Base-by-base conservation (phyloP, 1,139 yeast genomes). In the Saccharomyces hybrid region DNA sequence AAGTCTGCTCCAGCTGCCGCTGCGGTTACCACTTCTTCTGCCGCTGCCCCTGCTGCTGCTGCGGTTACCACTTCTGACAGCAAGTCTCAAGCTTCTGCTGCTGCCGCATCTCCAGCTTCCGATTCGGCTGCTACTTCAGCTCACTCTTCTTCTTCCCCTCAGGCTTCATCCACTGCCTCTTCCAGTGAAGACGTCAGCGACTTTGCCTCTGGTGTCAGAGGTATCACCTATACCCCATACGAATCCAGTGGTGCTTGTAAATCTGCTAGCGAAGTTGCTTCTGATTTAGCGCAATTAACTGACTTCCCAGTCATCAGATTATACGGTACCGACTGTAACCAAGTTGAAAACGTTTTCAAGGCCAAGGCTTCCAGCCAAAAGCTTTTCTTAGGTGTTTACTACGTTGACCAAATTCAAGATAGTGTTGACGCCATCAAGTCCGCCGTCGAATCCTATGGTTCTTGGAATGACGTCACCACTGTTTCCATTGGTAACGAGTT, bases 181-280 rank as follows among this genome's bases (percentile, higher is more conserved):
- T 55, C 72, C 47, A 38, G 74, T 34, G 34, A 60, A 38, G 58
- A 63, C 34, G 55, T 66, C 54, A 52, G 65, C 42, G 58, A 64
- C 55, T 58, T 70, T 57, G 65, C 74, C 53, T 67, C 73, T 29
- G 69, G 73, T 54, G 75, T 81, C 56, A 75, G 75, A 67, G 95
- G 95, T 79, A 76, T 88, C 65, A 82, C 93, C 62, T 88, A 88
- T 80, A 79, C 95, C 55, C 96, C 96, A 62, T 86, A 87, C 81
- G 76, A 83, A 58, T 70, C 78, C 57, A 73, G 76, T 60, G 95
- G 95, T 73, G 76, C 77, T 38, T 88, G 96, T 79, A 88, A 88
- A 78, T 71, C 87, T 42, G 69, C 79, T 50, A 62, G 72, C 44
- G 77, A 78, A 64, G 84, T 88, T 62, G 74, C 80, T 60, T 65